A percentile compares a stretch with the other conserved stretches of the same genome.
Conservation (phyloP, 345 rosid species). For the Populus nigra region DNA sequence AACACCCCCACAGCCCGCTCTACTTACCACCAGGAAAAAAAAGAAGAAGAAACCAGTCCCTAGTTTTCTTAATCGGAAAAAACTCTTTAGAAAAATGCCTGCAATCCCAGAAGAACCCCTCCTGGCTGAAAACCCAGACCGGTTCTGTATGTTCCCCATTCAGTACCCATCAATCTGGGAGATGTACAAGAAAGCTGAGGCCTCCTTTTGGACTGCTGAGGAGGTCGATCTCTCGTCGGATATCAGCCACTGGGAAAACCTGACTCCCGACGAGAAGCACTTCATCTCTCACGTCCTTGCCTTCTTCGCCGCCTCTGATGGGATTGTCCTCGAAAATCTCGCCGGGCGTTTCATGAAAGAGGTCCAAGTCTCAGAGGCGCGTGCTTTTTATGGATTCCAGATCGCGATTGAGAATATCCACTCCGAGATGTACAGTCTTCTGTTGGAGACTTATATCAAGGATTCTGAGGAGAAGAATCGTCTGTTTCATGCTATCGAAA, state of each 20-base stretch:
- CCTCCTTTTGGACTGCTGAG: conserved; percentile 98
- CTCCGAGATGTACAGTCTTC: conserved; percentile 94
- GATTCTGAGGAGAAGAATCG: conserved; percentile 57
- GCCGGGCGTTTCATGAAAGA: conserved; percentile 91
- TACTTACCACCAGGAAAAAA: background rate
- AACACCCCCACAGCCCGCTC: background rate
- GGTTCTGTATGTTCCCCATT: conserved; percentile 95
- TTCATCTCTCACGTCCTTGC: conserved; percentile 89
- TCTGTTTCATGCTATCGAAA: conserved; percentile 67
- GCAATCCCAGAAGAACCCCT: conserved; percentile 82
- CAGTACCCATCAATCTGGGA: conserved; percentile 92
- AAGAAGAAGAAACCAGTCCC: background rate
- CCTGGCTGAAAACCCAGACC: conserved; percentile 62
- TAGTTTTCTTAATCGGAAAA: background rate
- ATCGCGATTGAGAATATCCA: conserved; percentile 95
- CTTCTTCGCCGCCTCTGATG: conserved; percentile 95
- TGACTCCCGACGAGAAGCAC: conserved; percentile 69
- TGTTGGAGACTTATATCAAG: conserved; percentile 86
- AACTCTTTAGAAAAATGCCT: conserved; percentile 49
- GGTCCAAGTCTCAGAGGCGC: conserved; percentile 87
- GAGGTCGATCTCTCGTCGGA: conserved; percentile 92
- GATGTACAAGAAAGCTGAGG: conserved; percentile 97
- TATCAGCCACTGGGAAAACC: conserved; percentile 68
- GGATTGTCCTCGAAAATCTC: conserved; percentile 85
- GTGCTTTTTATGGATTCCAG: conserved; percentile 97